Evolutionary conservation across 495 filamentous ascomycete genomes (phyloP), one percentile per base, ranked within the genome.

Genomic region (Pyrenopolyporus hunteri): DNA sequence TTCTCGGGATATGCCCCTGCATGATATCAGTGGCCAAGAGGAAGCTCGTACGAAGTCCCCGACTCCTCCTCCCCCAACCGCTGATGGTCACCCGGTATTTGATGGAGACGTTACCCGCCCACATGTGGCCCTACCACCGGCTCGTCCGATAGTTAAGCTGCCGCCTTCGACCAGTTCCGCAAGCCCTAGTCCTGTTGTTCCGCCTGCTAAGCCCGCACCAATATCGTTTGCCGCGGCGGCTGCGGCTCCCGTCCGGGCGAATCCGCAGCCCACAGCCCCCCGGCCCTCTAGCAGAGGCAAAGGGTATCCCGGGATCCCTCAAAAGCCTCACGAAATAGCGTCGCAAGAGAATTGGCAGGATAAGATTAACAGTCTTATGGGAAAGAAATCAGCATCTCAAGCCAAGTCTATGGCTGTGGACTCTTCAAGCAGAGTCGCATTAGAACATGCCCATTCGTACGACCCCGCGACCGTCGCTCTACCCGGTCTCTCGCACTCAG

Each of bases 21-120:
- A 51, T 9, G 49, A 59, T 32, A 17, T 22, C 16, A 40, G 43
- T 31, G 11, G 11, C 19, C 57, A 48, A 10, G 59, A 73, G 11
- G 35, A 62, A 2, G 37, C 47, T 0, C 72, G 77, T 4, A 70
- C 72, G 16, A 74, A 73, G n/a, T 82, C 82, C 0, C 81, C 82
- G 0, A 90, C 89, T 1, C 89, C 89, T 1, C 89, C 90, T 28
- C 89, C 90, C 4, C 89, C 89, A 0, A 89, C 90, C 46, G 86
- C 84, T 55, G 80, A 74, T 32, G 80, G 79, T 16, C 89, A 93
- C 65, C 89, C 89, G 0, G 90, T 84, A 4, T 91, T 86, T 55
- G 83, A 85, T 58, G 85, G 87, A 43, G 83, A 87, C 66, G 78
- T 76, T 2, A 77, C 75, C 25, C 84, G 82, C 20, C 89, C 89